Conservation (phyloP, 2,329 filamentous ascomycete genomes). For the Alternaria arborescens region DNA sequence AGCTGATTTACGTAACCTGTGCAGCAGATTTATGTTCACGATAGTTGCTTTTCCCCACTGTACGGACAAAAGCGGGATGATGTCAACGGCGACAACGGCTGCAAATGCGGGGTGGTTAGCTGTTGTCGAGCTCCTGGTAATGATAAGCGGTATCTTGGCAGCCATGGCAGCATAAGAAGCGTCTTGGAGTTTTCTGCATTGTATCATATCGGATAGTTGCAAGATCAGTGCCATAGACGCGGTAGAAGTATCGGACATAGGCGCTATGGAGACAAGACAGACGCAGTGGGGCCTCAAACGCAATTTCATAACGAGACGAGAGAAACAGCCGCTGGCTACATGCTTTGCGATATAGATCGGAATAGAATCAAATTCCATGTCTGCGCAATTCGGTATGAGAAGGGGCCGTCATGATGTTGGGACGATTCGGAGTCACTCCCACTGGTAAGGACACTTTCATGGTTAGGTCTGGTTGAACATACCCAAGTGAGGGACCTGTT, state of each 20-base stretch:
- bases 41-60: not conserved
- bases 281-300: slow-evolving; percentile 3
- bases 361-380: not conserved
- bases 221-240: not conserved
- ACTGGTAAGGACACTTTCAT: not conserved
- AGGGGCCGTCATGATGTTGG: not conserved
- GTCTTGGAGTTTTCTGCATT: slow-evolving; percentile 1
- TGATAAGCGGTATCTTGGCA: slow-evolving; percentile 22
- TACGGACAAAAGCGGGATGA: slow-evolving; percentile 1
- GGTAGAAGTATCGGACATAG: slow-evolving; percentile 5
- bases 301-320: not conserved
- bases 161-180: slow-evolving; percentile 18
- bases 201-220: not conserved
- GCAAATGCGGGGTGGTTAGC: slow-evolving; percentile 12
- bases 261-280: not conserved
- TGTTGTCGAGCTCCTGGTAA: slow-evolving; percentile 7
- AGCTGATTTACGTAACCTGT: not conserved
- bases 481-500: not conserved
- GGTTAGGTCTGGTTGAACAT: not conserved
- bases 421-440: not conserved
- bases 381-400: not conserved
- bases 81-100: slow-evolving; percentile 8
- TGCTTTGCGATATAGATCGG: not conserved
- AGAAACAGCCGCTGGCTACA: not conserved
- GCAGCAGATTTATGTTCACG: not conserved